Conservation (phyloP, 2,329 filamentous ascomycete genomes). For the Diaporthe capsici region DNA sequence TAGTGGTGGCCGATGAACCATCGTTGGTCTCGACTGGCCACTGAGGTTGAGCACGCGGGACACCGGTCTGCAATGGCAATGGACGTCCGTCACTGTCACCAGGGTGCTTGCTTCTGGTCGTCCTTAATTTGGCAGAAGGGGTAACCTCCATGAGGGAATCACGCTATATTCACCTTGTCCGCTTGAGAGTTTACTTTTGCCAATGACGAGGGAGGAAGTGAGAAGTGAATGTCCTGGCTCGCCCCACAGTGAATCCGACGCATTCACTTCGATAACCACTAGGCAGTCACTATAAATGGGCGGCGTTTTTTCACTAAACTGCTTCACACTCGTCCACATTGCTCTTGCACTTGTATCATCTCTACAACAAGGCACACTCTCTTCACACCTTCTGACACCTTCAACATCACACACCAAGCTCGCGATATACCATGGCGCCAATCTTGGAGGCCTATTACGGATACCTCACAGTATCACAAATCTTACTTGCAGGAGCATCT, state of each 20-base stretch:
- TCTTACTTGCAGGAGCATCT: background rate
- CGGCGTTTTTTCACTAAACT: background rate
- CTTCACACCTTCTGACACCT: background rate
- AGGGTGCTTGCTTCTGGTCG: slow-evolving; percentile 1
- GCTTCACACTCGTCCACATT: background rate
- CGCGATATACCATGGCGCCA: slow-evolving; percentile 24
- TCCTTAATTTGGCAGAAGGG: background rate
- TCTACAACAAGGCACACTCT: background rate
- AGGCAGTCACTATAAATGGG: background rate
- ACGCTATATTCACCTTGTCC: background rate
- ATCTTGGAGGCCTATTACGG: slow-evolving; percentile 12
- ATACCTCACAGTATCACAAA: background rate
- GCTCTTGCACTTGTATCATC: background rate
- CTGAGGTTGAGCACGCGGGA: background rate
- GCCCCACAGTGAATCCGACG: background rate
- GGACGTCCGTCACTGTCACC: background rate
- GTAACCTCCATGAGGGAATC: background rate
- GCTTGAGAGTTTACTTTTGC: background rate
- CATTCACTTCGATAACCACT: background rate
- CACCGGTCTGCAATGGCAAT: slow-evolving; percentile 5
- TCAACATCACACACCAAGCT: background rate
- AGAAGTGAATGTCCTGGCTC: background rate
- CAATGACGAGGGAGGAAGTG: background rate
- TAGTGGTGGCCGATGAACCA: background rate
- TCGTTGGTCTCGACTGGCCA: slow-evolving; percentile 1